phyloP scores from a whole-genome alignment of 2,329 filamentous ascomycete species.

The Periconia sp. region DNA sequence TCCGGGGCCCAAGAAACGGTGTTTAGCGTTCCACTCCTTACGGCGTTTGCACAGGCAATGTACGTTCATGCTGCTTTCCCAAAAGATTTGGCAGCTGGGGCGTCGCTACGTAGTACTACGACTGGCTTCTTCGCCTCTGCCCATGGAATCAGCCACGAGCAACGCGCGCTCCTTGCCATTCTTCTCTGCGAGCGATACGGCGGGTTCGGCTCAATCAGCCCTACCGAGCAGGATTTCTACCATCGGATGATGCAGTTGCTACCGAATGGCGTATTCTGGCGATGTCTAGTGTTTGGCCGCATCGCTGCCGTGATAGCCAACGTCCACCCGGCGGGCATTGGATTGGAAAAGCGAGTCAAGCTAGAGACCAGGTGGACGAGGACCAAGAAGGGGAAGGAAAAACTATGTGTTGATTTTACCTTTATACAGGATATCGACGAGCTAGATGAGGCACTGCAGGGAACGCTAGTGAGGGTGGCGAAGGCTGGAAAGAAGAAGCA shows the following conservation, averaged over 20 bases:
- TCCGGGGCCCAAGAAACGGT: constrained; percentile 31
- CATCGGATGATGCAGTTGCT: constrained; percentile 56
- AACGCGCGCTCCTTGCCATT: constrained; percentile 71
- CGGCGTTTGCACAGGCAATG: constrained; percentile 62
- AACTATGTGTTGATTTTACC: constrained; percentile 30
- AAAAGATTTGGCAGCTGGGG: constrained; percentile 57
- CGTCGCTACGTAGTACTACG: constrained; percentile 72
- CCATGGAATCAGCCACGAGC: constrained; percentile 73
- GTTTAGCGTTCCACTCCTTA: constrained; percentile 52
- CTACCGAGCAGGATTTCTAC: constrained; percentile 59
- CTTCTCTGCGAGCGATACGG: constrained; percentile 75
- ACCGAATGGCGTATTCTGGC: constrained; percentile 61
- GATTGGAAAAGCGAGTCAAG: constrained; percentile 41
- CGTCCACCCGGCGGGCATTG: constrained; percentile 63
- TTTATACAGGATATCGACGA: constrained; percentile 29
- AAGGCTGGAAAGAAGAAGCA: constrained; percentile 46
- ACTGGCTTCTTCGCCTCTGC: constrained; percentile 66
- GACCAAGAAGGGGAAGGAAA: constrained; percentile 32
- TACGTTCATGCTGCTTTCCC: constrained; percentile 50
- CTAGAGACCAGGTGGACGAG: constrained; percentile 26
- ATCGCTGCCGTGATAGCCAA: constrained; percentile 60
- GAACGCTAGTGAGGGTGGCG: constrained; percentile 32
- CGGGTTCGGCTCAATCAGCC: constrained; percentile 56
- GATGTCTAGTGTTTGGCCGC: constrained; percentile 64
- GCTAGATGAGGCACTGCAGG: constrained; percentile 35